A percentile compares a stretch with the other conserved stretches of the same genome.
These are phyloP conservation scores for Pichia deserticola DNA, from an alignment of 805 yeast species.

Conservation along the genomic window DNA sequence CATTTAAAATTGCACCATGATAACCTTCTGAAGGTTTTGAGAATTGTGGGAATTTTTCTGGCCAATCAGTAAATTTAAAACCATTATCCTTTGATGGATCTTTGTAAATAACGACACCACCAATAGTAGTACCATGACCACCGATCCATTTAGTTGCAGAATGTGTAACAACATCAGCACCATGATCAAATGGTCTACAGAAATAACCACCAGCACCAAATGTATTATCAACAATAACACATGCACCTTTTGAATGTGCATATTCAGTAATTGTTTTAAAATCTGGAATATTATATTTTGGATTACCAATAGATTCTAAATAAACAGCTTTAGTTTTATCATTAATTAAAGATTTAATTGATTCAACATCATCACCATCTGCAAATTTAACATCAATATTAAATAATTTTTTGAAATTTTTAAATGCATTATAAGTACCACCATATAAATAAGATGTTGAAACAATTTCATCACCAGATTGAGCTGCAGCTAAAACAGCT, in stretches of 20 bases:
- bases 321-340: constrained; percentile 84
- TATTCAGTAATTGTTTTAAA: constrained; percentile 66
- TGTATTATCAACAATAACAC: constrained; percentile 91
- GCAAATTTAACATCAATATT: constrained; percentile 86
- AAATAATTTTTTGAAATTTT: constrained; percentile 73
- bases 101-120: constrained; percentile 65
- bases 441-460: constrained; percentile 87
- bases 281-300: constrained; percentile 88
- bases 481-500: constrained; percentile 78
- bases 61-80: constrained; percentile 83
- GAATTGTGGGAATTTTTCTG: constrained; percentile 86
- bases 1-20: constrained; percentile 80
- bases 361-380: constrained; percentile 66
- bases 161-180: constrained; percentile 88
- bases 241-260: constrained; percentile 82
- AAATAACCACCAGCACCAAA: constrained; percentile 95
- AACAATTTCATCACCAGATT: constrained; percentile 82
- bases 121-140: constrained; percentile 94
- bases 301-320: constrained; percentile 88
- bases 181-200: constrained; percentile 76
- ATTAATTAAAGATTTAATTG: constrained; percentile 67
- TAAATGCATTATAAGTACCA: constrained; percentile 94
- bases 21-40: constrained; percentile 88
- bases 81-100: constrained; percentile 65
- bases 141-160: constrained; percentile 98